Evolutionary conservation across 2,329 filamentous ascomycete genomes (phyloP).

Genomic region (Chaetomiaceae sp.): DNA sequence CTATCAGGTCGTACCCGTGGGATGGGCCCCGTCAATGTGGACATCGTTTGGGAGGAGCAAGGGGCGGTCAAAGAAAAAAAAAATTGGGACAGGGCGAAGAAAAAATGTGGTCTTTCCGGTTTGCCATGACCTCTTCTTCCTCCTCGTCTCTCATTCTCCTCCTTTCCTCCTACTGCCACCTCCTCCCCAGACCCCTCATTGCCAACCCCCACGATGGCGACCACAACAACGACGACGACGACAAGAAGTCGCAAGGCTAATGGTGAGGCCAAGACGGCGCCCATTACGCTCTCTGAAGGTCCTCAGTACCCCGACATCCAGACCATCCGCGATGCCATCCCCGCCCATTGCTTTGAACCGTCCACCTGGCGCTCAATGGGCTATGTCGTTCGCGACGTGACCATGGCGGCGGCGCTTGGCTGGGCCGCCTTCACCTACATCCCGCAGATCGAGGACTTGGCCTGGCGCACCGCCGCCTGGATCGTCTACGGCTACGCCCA

Average conservation of each 20-base stretch:
- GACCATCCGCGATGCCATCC: constrained; percentile 51
- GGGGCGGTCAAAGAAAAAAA: constrained; percentile 7
- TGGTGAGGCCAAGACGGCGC: constrained; percentile 14
- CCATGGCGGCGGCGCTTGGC: constrained; percentile 45
- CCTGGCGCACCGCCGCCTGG: constrained; percentile 48
- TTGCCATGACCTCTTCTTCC: neutral
- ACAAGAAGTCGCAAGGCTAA: constrained; percentile 19
- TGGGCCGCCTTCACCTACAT: constrained; percentile 53
- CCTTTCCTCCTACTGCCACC: neutral
- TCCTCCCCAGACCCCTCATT: neutral
- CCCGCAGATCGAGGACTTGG: constrained; percentile 42
- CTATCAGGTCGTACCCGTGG: neutral
- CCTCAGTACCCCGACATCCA: constrained; percentile 44
- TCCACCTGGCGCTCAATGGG: constrained; percentile 47
- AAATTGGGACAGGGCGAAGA: constrained; percentile 1
- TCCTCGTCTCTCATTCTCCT: neutral
- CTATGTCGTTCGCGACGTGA: constrained; percentile 54
- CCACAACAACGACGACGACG: constrained; percentile 17
- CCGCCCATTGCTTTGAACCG: constrained; percentile 57
- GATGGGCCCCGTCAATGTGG: constrained; percentile 4
- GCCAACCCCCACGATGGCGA: constrained; percentile 16
- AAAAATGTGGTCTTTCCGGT: constrained; percentile 3
- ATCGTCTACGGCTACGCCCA: constrained; percentile 58
- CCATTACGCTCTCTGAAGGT: constrained; percentile 14
- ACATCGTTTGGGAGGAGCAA: neutral